Evolutionary conservation across 208 protist species (phyloP).

Genomic region (Phytomonas francai): DNA sequence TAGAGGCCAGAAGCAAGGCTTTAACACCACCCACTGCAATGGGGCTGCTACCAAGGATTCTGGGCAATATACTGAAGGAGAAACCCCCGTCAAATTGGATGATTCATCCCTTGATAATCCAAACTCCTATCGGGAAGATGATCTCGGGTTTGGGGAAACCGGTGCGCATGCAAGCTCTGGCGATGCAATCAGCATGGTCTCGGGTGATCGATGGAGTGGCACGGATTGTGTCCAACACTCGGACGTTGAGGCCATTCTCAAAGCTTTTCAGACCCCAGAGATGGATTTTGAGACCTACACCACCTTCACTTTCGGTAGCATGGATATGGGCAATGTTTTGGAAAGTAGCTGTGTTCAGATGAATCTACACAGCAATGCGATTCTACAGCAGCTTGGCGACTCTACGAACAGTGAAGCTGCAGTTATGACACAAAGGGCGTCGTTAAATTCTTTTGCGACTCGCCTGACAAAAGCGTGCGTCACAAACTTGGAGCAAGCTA

Average conservation of each 20-base stretch:
- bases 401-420: slow-evolving; percentile 40
- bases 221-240: not conserved
- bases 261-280: slow-evolving; percentile 59
- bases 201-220: not conserved
- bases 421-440: slow-evolving; percentile 33
- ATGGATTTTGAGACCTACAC: slow-evolving; percentile 35
- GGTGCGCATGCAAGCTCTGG: not conserved
- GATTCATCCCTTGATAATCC: not conserved
- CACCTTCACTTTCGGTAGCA: slow-evolving; percentile 38
- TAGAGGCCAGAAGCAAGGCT: not conserved
- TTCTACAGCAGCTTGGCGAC: slow-evolving; percentile 60
- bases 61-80: not conserved
- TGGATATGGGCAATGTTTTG: slow-evolving; percentile 62
- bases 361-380: slow-evolving; percentile 32
- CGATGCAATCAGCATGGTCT: not conserved
- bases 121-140: not conserved
- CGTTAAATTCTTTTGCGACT: slow-evolving; percentile 44
- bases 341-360: slow-evolving; percentile 65
- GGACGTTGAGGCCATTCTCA: slow-evolving; percentile 21
- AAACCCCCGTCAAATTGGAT: not conserved
- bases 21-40: not conserved
- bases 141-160: not conserved
- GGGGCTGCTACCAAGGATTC: not conserved
- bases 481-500: slow-evolving; percentile 54
- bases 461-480: slow-evolving; percentile 48